phyloP scores from a whole-genome alignment of 169 alveolate genomes.

The Eimeria praecox region DNA sequence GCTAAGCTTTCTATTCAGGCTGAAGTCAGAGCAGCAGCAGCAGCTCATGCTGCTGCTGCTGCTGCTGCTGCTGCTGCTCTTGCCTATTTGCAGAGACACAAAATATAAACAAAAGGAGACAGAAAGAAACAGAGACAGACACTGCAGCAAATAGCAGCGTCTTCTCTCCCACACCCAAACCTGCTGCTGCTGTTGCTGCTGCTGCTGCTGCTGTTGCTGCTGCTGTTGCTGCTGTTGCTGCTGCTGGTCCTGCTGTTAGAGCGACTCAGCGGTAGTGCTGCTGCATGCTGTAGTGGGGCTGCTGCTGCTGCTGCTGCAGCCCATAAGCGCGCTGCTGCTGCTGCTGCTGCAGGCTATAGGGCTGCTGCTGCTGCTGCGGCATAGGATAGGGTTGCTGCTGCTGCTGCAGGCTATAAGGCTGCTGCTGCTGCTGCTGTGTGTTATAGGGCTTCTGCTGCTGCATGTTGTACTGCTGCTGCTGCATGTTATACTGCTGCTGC shows the following conservation, averaged over 20 bases:
- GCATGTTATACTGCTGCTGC: not conserved
- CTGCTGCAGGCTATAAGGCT: not conserved
- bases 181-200: not conserved
- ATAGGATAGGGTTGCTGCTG: not conserved
- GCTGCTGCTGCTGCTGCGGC: not conserved
- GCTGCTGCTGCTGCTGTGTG: not conserved
- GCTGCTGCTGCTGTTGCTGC: not conserved
- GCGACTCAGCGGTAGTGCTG: not conserved
- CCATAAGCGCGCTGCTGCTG: not conserved
- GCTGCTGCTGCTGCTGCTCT: constrained; percentile 37
- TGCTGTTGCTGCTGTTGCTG: not conserved
- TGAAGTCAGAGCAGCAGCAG: not conserved
- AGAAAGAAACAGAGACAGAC: not conserved
- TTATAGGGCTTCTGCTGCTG: too few relatives aligned
- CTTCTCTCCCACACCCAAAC: not conserved
- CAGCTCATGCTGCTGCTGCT: not conserved
- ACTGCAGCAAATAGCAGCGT: not conserved
- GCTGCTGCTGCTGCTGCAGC: not conserved
- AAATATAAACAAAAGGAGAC: not conserved
- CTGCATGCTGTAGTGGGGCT: too few relatives aligned
- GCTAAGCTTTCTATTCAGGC: too few relatives aligned
- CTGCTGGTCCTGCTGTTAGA: not conserved
- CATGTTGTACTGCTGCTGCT: too few relatives aligned
- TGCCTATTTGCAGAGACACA: not conserved
- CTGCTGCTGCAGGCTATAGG: not conserved